Base-by-base conservation (phyloP, 2,329 filamentous ascomycete genomes). In the Nemania serpens region DNA sequence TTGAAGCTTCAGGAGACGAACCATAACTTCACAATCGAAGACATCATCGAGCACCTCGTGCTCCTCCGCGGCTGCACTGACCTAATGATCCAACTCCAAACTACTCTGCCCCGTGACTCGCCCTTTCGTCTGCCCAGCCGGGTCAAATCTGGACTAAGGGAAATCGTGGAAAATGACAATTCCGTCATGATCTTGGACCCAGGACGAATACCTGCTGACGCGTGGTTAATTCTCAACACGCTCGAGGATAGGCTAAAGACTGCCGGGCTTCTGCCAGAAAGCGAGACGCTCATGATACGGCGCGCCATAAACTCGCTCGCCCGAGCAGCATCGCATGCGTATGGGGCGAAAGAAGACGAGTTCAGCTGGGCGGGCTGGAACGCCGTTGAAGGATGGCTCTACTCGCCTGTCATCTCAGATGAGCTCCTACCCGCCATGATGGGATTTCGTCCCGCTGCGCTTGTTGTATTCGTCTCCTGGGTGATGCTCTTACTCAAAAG, bases 381-480 rank as follows among this genome's bases (percentile, higher is more conserved):
- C n/a, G 60, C 56, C 7, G 20, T 60, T 12, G 56, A 59, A 46
- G 60, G 49, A 20, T 62, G 60, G 60, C 50, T 59, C 2, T 57
- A 57, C 11, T 52, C 51, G 25, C 47, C 56, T 17, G 20, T 59
- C 18, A 25, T 62, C 22, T 46, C 56, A 22, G 36, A 62, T 29
- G 46, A 62, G 17, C 46, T 62, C 15, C 15, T 62, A 2, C 56
- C 56, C 3, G 60, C 60, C 7, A 52, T 62, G 51, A 55, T 39
- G 10, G 15, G 5, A n/a, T 6, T n/a, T 29, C 52, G 47, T 52
- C 60, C 56, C 13, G 56, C 60, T 22, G 46, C 60, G n/a, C 42
- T 62, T 52, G 47, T 60, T 18, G 33, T 62, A 17, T 59, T 62
- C 52, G 11, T 53, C n/a, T 59, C 56, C 18, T 60, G 60, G 56